Percentiles rank a stretch among this genome's conserved stretches.
These are phyloP conservation scores for Emmonsiellopsis sp. DNA, from an alignment of 2,329 filamentous ascomycete species.

Conservation along the genomic window DNA sequence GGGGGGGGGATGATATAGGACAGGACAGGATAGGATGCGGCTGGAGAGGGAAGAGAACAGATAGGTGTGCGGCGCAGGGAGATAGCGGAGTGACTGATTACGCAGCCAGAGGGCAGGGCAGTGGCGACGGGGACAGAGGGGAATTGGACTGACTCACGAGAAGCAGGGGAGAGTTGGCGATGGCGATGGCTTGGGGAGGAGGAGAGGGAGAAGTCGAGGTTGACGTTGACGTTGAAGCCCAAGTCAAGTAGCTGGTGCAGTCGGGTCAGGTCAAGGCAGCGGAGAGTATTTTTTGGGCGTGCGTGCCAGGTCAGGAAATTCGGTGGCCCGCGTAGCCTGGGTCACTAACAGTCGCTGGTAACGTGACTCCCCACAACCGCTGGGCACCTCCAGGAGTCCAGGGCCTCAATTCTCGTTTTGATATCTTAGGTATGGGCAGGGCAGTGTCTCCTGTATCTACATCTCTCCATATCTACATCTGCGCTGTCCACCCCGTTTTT, in stretches of 20 bases:
- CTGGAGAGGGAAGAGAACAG: conserved; percentile 5
- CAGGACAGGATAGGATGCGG: neutral
- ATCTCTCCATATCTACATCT: neutral
- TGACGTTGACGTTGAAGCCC: conserved; percentile 7
- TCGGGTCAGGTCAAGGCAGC: conserved; percentile 10
- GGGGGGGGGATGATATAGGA: neutral
- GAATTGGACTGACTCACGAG: conserved; percentile 8
- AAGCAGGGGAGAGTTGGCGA: neutral
- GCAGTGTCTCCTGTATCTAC: neutral
- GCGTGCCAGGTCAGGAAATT: conserved; percentile 27
- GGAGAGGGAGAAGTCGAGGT: conserved; percentile 3
- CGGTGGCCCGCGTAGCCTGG: conserved; percentile 29
- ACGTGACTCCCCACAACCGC: conserved; percentile 3
- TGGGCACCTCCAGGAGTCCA: no score
- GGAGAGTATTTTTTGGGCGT: conserved; percentile 26
- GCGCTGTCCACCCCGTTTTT: neutral
- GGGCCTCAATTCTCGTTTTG: no score
- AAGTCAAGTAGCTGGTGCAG: conserved; percentile 1
- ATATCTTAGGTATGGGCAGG: neutral
- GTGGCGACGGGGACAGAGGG: conserved; percentile 1
- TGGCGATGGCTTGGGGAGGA: neutral
- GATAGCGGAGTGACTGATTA: neutral
- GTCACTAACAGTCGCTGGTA: conserved; percentile 22
- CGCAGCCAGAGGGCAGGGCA: neutral
- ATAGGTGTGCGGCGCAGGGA: conserved; percentile 1